Conservation (phyloP, 2,329 filamentous ascomycete genomes). For the Fusarium sp. region DNA sequence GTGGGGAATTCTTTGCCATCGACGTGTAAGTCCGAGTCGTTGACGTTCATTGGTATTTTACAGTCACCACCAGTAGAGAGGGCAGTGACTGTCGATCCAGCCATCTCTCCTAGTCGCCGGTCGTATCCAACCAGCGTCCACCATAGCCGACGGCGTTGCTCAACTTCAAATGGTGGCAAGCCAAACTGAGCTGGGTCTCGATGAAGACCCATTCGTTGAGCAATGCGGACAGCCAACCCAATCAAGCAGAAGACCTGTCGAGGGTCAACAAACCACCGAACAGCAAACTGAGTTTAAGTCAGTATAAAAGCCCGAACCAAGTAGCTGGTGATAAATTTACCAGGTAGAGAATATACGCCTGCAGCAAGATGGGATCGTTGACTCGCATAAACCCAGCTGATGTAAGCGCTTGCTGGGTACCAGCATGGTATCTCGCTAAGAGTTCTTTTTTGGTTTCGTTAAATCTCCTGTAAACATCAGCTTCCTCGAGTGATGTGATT, state of each 20-base stretch:
- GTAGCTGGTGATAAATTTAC: conserved; percentile 57
- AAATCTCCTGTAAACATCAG: conserved; percentile 66
- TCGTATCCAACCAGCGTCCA: conserved; percentile 79
- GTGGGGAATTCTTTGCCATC: conserved; percentile 67
- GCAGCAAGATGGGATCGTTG: conserved; percentile 72
- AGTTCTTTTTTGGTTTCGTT: conserved; percentile 64
- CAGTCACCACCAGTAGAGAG: conserved; percentile 66
- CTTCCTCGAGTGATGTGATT: conserved; percentile 68
- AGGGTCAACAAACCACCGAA: conserved; percentile 70
- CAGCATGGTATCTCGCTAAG: conserved; percentile 65
- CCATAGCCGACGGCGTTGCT: conserved; percentile 79
- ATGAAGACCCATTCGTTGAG: conserved; percentile 76
- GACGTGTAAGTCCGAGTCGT: conserved; percentile 69
- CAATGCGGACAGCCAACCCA: conserved; percentile 74
- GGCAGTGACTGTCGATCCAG: conserved; percentile 68
- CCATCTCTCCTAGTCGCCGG: conserved; percentile 74
- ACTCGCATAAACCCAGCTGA: conserved; percentile 75
- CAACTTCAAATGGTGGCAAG: conserved; percentile 70
- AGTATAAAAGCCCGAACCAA: not conserved
- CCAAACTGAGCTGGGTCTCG: conserved; percentile 67
- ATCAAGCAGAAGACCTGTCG: conserved; percentile 62
- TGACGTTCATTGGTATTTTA: conserved; percentile 70
- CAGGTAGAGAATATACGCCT: conserved; percentile 75
- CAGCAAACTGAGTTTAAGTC: conserved; percentile 50
- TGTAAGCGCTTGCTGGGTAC: conserved; percentile 72